These are phyloP conservation scores for Termitomyces sp. DNA, from an alignment of 768 basidiomycete genomes.

Conservation along the genomic window DNA sequence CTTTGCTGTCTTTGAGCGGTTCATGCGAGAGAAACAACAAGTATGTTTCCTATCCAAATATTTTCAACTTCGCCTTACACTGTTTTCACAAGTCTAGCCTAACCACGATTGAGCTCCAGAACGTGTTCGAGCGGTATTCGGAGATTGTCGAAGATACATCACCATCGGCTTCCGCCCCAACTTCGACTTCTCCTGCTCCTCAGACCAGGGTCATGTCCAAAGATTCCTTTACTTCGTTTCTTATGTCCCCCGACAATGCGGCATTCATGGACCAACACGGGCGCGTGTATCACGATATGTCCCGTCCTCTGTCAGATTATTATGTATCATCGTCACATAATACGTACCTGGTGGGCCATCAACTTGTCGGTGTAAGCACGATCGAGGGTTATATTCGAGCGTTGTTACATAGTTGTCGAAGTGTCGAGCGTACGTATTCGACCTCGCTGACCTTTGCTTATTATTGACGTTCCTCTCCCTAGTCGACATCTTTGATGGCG, in stretches of 20 bases:
- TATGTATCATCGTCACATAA: constrained; percentile 91
- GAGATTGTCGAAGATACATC: constrained; percentile 5
- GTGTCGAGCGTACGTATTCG: constrained; percentile 75
- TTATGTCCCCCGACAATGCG: constrained; percentile 78
- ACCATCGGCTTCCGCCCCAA: constrained; percentile 22
- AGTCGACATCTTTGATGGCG: constrained; percentile 95
- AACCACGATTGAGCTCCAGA: constrained; percentile 28
- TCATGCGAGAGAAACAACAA: constrained; percentile 47
- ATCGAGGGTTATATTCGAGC: constrained; percentile 95
- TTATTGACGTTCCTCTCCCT: constrained; percentile 12
- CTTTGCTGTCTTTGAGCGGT: constrained; percentile 38
- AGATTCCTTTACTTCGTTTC: constrained; percentile 74
- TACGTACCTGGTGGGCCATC: constrained; percentile 83
- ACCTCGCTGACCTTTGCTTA: neutral
- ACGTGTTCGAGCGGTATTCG: constrained; percentile 38
- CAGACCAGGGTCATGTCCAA: constrained; percentile 38
- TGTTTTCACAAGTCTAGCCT: constrained; percentile 32
- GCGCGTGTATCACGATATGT: constrained; percentile 78
- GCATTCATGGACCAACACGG: constrained; percentile 41
- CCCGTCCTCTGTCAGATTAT: constrained; percentile 82
- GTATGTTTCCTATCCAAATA: constrained; percentile 20
- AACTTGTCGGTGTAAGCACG: constrained; percentile 84
- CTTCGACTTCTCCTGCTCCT: constrained; percentile 1
- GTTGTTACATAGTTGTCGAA: constrained; percentile 83
- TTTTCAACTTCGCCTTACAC: neutral